Evolutionary conservation across 2,329 filamentous ascomycete species (phyloP).

Genomic region (Thelonectria rubi): DNA sequence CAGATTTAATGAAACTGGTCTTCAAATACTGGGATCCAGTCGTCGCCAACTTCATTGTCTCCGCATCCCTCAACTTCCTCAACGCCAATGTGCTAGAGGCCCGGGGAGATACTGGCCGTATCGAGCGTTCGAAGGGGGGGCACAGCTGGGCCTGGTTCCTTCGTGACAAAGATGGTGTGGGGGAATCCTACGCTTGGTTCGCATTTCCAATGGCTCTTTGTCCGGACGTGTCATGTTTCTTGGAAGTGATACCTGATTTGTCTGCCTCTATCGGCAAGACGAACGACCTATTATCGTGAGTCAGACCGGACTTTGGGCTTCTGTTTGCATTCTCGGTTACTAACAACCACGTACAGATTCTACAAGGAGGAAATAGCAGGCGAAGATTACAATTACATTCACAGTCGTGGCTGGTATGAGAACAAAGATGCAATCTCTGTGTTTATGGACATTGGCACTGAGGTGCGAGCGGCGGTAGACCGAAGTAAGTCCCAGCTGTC

Average conservation of each 20-base stretch:
- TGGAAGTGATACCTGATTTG: slow-evolving; percentile 23
- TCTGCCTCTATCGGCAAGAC: slow-evolving; percentile 16
- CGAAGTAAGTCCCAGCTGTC: slow-evolving; percentile 5
- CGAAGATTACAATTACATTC: slow-evolving; percentile 21
- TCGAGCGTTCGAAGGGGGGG: slow-evolving; percentile 10
- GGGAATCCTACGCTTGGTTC: slow-evolving; percentile 26
- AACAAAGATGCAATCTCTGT: not conserved
- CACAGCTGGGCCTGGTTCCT: slow-evolving; percentile 27
- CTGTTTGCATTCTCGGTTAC: not conserved
- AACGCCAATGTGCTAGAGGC: slow-evolving; percentile 21
- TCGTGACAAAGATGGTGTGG: slow-evolving; percentile 24
- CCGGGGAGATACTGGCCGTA: slow-evolving; percentile 1
- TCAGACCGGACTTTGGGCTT: accelerated
- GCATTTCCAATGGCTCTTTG: slow-evolving; percentile 11
- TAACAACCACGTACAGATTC: not conserved
- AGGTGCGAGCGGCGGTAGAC: not conserved
- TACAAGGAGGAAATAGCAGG: slow-evolving; percentile 24
- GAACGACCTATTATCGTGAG: slow-evolving; percentile 22
- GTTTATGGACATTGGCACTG: slow-evolving; percentile 5
- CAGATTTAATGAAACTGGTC: slow-evolving; percentile 6
- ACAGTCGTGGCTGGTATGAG: slow-evolving; percentile 23
- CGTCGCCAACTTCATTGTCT: slow-evolving; percentile 23
- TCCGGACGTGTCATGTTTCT: slow-evolving; percentile 15
- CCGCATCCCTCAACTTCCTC: slow-evolving; percentile 18
- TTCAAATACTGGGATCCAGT: slow-evolving; percentile 24